These are phyloP conservation scores for Pyronema domesticum DNA, from an alignment of 495 filamentous ascomycete genomes.

Conservation along the genomic window DNA sequence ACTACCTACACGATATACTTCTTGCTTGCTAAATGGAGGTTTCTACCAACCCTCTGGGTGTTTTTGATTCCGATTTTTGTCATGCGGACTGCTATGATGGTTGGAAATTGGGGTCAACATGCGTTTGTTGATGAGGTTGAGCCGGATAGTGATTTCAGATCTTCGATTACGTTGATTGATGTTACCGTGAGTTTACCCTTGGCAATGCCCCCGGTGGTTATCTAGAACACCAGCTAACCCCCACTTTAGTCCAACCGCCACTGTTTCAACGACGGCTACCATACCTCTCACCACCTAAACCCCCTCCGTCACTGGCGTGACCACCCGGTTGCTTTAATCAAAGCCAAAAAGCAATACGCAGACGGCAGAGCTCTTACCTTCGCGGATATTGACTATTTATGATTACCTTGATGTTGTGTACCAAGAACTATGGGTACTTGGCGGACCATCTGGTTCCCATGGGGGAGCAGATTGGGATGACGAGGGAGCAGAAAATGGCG, in stretches of 20 bases:
- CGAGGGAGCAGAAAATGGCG: conserved; percentile 37
- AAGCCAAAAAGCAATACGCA: conserved; percentile 41
- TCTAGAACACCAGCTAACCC: background rate
- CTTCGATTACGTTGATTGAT: conserved; percentile 56
- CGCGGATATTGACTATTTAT: conserved; percentile 54
- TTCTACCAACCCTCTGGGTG: conserved; percentile 38
- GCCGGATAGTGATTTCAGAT: conserved; percentile 50
- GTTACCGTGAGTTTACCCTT: too few relatives aligned
- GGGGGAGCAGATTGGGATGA: conserved; percentile 46
- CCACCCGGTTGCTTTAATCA: conserved; percentile 48
- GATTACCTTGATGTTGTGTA: conserved; percentile 42
- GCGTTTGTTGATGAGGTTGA: conserved; percentile 52
- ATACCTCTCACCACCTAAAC: conserved; percentile 61
- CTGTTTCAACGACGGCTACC: conserved; percentile 64
- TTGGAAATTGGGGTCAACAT: conserved; percentile 63
- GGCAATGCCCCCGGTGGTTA: too few relatives aligned
- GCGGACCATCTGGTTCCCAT: conserved; percentile 51
- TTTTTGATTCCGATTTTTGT: conserved; percentile 41
- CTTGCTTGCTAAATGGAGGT: conserved; percentile 26
- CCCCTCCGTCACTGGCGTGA: conserved; percentile 57
- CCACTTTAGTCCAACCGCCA: conserved; percentile 41
- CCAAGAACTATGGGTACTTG: conserved; percentile 44
- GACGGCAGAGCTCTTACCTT: conserved; percentile 47
- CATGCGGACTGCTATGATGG: conserved; percentile 48
- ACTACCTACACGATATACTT: background rate